Evolutionary conservation across 495 filamentous ascomycete species (phyloP).

Genomic region (Penicillium argentinense): DNA sequence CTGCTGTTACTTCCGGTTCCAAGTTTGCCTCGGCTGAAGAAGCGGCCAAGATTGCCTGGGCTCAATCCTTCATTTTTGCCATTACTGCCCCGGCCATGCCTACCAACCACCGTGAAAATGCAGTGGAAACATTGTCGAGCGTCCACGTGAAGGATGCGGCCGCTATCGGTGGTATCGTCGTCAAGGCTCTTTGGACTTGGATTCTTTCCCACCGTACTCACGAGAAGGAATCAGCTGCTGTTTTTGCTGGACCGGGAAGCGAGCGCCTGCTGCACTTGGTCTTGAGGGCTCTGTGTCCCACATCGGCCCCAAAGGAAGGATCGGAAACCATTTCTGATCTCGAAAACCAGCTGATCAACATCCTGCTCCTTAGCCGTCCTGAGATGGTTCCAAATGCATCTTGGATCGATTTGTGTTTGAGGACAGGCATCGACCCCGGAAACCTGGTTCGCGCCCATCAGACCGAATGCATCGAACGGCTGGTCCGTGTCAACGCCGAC

Average conservation of each 20-base stretch:
- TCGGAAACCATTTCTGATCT: conserved; percentile 40
- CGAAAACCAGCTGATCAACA: conserved; percentile 64
- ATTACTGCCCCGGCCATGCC: conserved; percentile 61
- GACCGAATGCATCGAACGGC: conserved; percentile 49
- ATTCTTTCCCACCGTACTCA: conserved; percentile 57
- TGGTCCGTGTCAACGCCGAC: conserved; percentile 40
- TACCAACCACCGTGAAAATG: conserved; percentile 56
- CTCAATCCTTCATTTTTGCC: conserved; percentile 77
- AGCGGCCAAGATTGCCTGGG: conserved; percentile 61
- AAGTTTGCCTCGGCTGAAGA: conserved; percentile 34
- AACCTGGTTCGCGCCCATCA: conserved; percentile 58
- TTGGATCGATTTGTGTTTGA: conserved; percentile 88
- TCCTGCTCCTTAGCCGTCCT: conserved; percentile 76
- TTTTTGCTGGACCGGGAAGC: conserved; percentile 64
- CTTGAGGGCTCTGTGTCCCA: conserved; percentile 69
- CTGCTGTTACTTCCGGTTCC: conserved; percentile 52
- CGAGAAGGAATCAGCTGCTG: conserved; percentile 76
- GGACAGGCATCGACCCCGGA: conserved; percentile 78
- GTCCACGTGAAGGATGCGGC: conserved; percentile 57
- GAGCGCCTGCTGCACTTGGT: conserved; percentile 54
- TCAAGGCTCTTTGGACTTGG: conserved; percentile 84
- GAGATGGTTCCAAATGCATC: conserved; percentile 72
- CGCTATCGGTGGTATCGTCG: conserved; percentile 56
- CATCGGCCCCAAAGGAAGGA: conserved; percentile 36
- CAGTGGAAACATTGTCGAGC: conserved; percentile 54